Evolutionary conservation across 208 protist genomes (phyloP), one percentile per base, ranked within the genome.

Genomic region (Trypanosoma vivax): DNA sequence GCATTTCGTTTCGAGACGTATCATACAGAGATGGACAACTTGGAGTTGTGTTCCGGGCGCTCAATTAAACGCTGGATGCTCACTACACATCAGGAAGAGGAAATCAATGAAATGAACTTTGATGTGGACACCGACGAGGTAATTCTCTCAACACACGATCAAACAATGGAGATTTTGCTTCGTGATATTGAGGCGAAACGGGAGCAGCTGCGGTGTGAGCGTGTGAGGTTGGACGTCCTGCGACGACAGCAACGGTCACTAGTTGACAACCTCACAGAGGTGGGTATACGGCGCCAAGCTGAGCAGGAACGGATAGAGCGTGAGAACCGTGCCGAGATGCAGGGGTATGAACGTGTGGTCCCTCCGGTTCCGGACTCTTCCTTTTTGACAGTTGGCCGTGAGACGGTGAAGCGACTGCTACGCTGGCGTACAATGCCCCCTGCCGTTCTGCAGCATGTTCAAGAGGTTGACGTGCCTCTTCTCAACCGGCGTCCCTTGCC

Each of bases 1-100:
- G 87, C 88, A 13, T 96, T 82, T 48, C 86, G 91, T 29, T 96
- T 92, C 54, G 91, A 96, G 60, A 91, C 87, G 38, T 96, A 94
- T 60, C 88, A 96, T 71, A 91, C 83, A 0, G 88, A 96, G 67
- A 42, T 93, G 71, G 65, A 88, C 39, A 75, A 79, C 34, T 68
- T 95, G 27, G 86, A 95, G 70, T 38, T 60, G 33, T 86, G 76
- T 59, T 79, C 76, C 33, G 70, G 69, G 0, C 66, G 77, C 18
- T 42, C 59, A 11, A 73, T 91, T 23, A 60, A 66, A 48, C 74
- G 87, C n/a, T 88, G 83, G 33, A 90, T 90, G 80, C 71, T 91
- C 53, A 91, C 83, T 11, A 52, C 79, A 2, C 63, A 75, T 27
- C 69, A 94, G 67, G 83, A 94, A 71, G 73, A 81, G 27, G 79